Conservation (phyloP, 1,139 yeast species). For the Debaryomyces fabryi region DNA sequence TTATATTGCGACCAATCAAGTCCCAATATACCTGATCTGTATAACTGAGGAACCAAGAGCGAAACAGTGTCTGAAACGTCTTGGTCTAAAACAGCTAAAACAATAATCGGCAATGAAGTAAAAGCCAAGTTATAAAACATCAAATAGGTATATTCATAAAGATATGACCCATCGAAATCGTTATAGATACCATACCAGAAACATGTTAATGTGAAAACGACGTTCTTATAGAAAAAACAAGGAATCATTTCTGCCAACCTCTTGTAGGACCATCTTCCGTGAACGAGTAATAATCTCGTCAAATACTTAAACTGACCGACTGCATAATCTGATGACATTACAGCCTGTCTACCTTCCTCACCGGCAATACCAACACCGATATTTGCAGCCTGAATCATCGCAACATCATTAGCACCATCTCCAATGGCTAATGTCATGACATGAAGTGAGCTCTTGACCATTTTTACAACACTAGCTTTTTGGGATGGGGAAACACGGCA, state of each 20-base stretch:
- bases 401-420: constrained; percentile 71
- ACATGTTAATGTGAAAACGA: constrained; percentile 60
- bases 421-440: constrained; percentile 72
- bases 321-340: constrained; percentile 69
- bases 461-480: constrained; percentile 57
- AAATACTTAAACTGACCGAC: constrained; percentile 63
- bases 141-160: constrained; percentile 62
- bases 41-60: constrained; percentile 59
- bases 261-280: constrained; percentile 68
- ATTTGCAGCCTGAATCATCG: constrained; percentile 69
- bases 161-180: constrained; percentile 62
- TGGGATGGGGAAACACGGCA: constrained; percentile 70
- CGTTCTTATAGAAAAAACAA: constrained; percentile 64
- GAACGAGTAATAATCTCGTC: constrained; percentile 56
- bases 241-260: constrained; percentile 67
- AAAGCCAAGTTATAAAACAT: constrained; percentile 69
- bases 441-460: constrained; percentile 52
- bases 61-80: constrained; percentile 63
- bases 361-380: constrained; percentile 72
- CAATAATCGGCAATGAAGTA: constrained; percentile 63
- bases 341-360: constrained; percentile 70
- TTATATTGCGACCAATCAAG: constrained; percentile 55
- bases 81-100: constrained; percentile 61
- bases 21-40: constrained; percentile 56
- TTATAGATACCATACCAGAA: constrained; percentile 64